These are phyloP conservation scores for Coniochaeta ligniaria DNA, from an alignment of 2,329 filamentous ascomycete species.

Conservation along the genomic window DNA sequence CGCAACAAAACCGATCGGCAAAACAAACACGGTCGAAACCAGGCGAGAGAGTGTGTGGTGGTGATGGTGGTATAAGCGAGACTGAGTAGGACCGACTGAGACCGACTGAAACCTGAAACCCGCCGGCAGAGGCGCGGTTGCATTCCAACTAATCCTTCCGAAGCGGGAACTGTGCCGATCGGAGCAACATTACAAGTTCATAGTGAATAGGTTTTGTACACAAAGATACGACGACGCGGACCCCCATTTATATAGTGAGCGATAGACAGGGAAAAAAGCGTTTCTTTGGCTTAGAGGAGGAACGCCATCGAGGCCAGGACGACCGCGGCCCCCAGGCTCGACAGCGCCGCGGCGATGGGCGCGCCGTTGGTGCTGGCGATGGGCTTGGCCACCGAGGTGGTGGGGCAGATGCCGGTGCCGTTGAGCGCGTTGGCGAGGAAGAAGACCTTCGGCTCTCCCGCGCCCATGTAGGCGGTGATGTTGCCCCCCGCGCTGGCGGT, in stretches of 20 bases:
- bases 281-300: neutral
- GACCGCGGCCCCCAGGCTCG: neutral
- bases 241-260: neutral
- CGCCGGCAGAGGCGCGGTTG: neutral
- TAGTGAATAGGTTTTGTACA: neutral
- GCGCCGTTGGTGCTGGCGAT: conserved; percentile 1
- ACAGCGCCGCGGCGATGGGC: neutral
- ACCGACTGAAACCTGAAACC: neutral
- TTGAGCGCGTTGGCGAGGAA: conserved; percentile 7
- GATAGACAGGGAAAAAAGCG: neutral
- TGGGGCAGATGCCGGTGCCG: conserved; percentile 13
- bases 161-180: neutral
- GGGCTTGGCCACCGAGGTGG: conserved; percentile 7
- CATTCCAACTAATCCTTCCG: conserved; percentile 1
- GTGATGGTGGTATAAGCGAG: neutral
- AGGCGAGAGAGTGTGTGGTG: neutral
- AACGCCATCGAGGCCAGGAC: neutral
- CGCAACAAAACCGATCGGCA: neutral
- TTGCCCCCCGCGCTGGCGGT: conserved; percentile 12
- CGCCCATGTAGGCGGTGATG: conserved; percentile 12
- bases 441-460: conserved; percentile 16
- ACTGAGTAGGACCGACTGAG: neutral
- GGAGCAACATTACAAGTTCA: neutral
- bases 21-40: neutral
- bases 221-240: neutral